Percentiles rank a stretch among this genome's conserved stretches.
These are phyloP conservation scores for Phaeosphaeria sp. DNA, from an alignment of 2,329 filamentous ascomycete genomes.

Conservation along the genomic window DNA sequence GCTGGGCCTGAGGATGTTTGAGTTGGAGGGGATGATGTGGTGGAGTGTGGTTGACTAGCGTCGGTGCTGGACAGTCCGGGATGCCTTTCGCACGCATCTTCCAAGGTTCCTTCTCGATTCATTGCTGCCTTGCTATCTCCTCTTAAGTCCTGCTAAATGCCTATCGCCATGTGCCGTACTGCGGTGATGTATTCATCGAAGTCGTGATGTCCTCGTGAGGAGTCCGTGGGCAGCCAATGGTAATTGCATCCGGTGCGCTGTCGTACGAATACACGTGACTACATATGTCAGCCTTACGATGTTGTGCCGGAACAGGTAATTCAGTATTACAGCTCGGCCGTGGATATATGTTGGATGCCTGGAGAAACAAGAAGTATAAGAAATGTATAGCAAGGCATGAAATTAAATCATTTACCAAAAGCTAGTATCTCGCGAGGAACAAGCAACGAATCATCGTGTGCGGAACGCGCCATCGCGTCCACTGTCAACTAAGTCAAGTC, in stretches of 20 bases:
- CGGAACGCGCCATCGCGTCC: background rate
- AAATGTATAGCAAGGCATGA: background rate
- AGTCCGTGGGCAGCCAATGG: background rate
- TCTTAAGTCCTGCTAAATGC: background rate
- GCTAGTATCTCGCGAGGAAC: background rate
- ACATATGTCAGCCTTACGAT: background rate
- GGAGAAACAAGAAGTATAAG: background rate
- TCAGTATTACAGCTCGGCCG: background rate
- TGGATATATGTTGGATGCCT: background rate
- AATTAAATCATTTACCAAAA: background rate
- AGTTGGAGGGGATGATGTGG: slow-evolving; percentile 18
- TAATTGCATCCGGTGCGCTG: background rate
- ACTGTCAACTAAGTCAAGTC: background rate
- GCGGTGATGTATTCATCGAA: background rate
- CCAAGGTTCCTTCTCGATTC: background rate
- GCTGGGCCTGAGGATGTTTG: slow-evolving; percentile 64
- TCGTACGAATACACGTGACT: slow-evolving; percentile 1
- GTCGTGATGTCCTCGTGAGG: background rate
- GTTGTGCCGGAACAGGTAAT: background rate
- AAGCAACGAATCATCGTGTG: background rate
- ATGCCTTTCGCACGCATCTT: too few species aligned
- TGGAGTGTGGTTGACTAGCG: too few species aligned
- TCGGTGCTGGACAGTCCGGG: background rate
- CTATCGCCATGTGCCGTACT: background rate
- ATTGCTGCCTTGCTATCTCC: background rate